A percentile compares a stretch with the other conserved stretches of the same genome.
These are phyloP conservation scores for Coniella vitis DNA, from an alignment of 2,329 filamentous ascomycete genomes.

Conservation along the genomic window DNA sequence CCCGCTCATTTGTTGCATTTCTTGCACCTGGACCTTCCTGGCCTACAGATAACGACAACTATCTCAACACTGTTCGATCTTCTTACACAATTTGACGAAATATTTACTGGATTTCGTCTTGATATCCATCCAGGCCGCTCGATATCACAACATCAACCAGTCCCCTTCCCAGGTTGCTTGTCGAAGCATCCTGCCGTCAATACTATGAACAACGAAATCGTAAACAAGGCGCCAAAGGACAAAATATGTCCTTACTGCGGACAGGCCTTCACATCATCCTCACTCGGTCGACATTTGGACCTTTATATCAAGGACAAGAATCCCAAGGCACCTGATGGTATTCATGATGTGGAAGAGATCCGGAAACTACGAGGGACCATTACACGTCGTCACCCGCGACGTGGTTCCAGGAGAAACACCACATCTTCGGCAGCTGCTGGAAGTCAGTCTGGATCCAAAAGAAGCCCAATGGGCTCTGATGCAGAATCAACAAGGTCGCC, in stretches of 20 bases:
- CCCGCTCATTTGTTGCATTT: background rate
- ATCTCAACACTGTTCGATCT: no score
- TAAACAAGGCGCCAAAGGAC: constrained; percentile 63
- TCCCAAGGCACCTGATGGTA: constrained; percentile 75
- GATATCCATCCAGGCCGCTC: background rate
- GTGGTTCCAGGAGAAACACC: constrained; percentile 53
- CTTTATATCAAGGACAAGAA: constrained; percentile 93
- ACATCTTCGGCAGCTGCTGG: constrained; percentile 46
- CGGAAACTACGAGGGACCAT: constrained; percentile 75
- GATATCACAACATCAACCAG: background rate
- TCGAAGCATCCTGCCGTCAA: constrained; percentile 23
- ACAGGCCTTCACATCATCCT: constrained; percentile 88
- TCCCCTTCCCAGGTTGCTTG: background rate
- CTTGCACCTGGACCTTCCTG: background rate
- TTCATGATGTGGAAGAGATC: constrained; percentile 89
- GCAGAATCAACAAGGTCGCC: constrained; percentile 29
- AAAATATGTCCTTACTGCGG: constrained; percentile 82
- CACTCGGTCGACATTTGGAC: constrained; percentile 86
- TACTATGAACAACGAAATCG: constrained; percentile 29
- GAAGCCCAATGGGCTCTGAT: constrained; percentile 33
- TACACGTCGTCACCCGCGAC: constrained; percentile 75
- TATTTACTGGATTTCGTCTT: background rate
- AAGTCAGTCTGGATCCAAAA: constrained; percentile 39
- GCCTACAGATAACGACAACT: background rate
- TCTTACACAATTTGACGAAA: background rate